Evolutionary conservation across 1,139 yeast genomes (phyloP), one percentile per base, ranked within the genome.

Genomic region (Sugiyamaella japonica): DNA sequence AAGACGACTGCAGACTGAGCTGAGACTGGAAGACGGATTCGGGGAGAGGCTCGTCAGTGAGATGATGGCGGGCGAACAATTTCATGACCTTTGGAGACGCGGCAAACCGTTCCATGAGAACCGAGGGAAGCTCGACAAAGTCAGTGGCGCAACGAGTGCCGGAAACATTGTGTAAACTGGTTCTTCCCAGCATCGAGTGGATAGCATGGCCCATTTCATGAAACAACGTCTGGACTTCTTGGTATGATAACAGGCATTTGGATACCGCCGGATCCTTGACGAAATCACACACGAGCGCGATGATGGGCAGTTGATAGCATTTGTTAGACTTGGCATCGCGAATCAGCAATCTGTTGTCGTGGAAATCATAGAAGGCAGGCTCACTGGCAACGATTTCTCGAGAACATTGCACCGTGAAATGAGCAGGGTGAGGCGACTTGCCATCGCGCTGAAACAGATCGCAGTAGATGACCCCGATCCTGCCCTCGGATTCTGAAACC

Each of bases 161-260:
- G 23, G 95, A 85, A 13, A 93, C 85, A 67, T 91, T 95, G 67
- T 95, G 99, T 50, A 93, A 74, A 47, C 84, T 79, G 0, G 99
- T 93, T 58, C 93, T 78, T 0, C 98, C 99, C 29, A 93, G 75
- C 97, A 93, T 91, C 6, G 97, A 89, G 70, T 93, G 99, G 83
- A 93, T 87, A 1, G 99, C 99, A 72, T 93, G 99, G 0, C 99
- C 99, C 96, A 93, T 90, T 71, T 93, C 99, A 71, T 93, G 99
- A 74, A 95, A 93, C 34, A 93, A 73, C 0, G 99, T 93, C 65
- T 91, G 96, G 4, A 93, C 91, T 66, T 95, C 98, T 56, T 79
- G 82, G 58, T 89, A 76, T 7, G 85, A 76, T 41, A 93, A 72
- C 25, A 89, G 73, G 48, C 85, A 77, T 16, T 68, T 66, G 1